phyloP scores from a whole-genome alignment of 2,329 filamentous ascomycete genomes.

The Rhynchosporium agropyri region DNA sequence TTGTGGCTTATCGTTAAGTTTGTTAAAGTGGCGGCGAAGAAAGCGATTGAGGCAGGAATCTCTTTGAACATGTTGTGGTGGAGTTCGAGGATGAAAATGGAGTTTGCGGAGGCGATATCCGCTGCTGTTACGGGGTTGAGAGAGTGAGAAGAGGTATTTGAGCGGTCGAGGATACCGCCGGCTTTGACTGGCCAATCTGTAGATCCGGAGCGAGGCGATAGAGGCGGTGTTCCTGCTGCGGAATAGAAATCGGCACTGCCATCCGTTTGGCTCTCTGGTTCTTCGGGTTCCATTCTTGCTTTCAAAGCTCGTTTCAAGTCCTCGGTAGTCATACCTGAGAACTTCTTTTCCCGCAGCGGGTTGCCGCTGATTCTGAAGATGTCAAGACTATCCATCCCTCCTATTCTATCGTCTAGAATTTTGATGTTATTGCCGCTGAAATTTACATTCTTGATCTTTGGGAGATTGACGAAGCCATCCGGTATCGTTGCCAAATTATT shows the following conservation, averaged over 20 bases:
- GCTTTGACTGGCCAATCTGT: conserved; percentile 39
- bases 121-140: conserved; percentile 61
- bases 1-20: conserved; percentile 77
- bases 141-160: conserved; percentile 64
- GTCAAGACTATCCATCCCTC: conserved; percentile 75
- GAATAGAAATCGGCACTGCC: conserved; percentile 43
- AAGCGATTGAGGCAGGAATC: conserved; percentile 70
- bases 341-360: conserved; percentile 85
- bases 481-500: conserved; percentile 81
- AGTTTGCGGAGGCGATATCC: conserved; percentile 55
- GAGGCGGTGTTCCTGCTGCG: conserved; percentile 34
- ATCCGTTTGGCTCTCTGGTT: conserved; percentile 37
- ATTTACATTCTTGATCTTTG: conserved; percentile 74
- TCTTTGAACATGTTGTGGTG: conserved; percentile 75
- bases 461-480: conserved; percentile 68
- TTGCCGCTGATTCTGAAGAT: conserved; percentile 85
- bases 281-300: conserved; percentile 62
- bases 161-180: conserved; percentile 67
- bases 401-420: conserved; percentile 73
- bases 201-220: conserved; percentile 34
- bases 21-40: conserved; percentile 71
- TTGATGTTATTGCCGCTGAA: conserved; percentile 85
- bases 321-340: conserved; percentile 76
- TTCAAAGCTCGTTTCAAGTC: conserved; percentile 77
- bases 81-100: conserved; percentile 62